phyloP scores from a whole-genome alignment of 1,139 yeast genomes.

The Debaryomyces nepalensis region DNA sequence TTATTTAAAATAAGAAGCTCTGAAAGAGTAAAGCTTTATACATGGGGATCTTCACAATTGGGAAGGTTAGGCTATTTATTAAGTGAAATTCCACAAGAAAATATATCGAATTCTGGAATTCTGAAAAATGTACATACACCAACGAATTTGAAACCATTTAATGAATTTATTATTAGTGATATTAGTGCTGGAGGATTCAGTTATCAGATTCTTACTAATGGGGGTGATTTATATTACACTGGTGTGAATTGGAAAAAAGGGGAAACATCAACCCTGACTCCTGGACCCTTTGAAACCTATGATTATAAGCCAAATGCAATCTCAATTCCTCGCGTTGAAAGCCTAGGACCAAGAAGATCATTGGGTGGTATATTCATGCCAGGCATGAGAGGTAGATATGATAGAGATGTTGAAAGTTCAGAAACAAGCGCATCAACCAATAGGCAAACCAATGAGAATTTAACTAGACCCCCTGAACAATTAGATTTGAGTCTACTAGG shows the following conservation, averaged over 20 bases:
- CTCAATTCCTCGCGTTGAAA: conserved; percentile 17
- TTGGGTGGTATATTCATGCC: conserved; percentile 14
- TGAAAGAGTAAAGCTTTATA: conserved; percentile 48
- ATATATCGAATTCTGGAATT: conserved; percentile 31
- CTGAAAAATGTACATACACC: conserved; percentile 49
- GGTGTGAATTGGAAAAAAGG: conserved; percentile 56
- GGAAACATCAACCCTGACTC: conserved; percentile 21
- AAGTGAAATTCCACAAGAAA: conserved; percentile 32
- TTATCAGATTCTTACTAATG: conserved; percentile 60
- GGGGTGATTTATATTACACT: conserved; percentile 58
- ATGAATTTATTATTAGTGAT: conserved; percentile 51
- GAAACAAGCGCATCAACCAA: conserved; percentile 8
- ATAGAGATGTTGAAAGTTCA: conserved; percentile 13
- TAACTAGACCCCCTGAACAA: conserved; percentile 27
- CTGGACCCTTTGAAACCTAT: conserved; percentile 25
- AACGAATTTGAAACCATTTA: conserved; percentile 35
- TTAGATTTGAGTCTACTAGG: conserved; percentile 18
- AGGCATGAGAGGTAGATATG: conserved; percentile 12
- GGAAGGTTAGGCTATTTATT: conserved; percentile 63
- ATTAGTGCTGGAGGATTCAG: conserved; percentile 70
- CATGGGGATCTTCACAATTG: conserved; percentile 64
- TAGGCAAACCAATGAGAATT: conserved; percentile 23
- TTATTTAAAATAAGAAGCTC: conserved; percentile 49
- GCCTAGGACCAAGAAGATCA: conserved; percentile 22
- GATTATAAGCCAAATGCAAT: conserved; percentile 21